Base-by-base conservation (phyloP, 257 asterid species). In the Parsonsia alboflavescens region DNA sequence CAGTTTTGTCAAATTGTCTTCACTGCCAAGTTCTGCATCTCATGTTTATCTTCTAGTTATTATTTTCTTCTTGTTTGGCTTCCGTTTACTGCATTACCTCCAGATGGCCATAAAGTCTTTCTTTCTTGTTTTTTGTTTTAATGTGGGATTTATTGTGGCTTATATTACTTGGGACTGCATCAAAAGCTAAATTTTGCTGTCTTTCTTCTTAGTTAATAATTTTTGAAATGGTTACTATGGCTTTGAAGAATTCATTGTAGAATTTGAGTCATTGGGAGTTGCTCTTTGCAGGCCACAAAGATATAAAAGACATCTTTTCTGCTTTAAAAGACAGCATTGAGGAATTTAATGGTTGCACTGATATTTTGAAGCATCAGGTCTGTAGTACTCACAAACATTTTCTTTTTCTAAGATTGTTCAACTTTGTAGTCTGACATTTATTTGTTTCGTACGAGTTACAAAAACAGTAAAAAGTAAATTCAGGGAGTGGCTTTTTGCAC, bases 321-420 rank as follows among this genome's bases (percentile, higher is more conserved):
- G 82, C 87, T 77, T 79, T 95, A 71, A 95, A 83, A 86, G 99
- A 88, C 79, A 82, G 91, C 72, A 86, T 88, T 7, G 80, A 56
- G 67, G 96, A 93, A 76, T 81, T 72, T 80, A 78, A 70, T 77
- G 89, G 76, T 73, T 77, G 88, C 84, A 79, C 71, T 6, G 92
- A 88, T 71, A 75, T 83, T 70, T 70, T 78, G 83, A 88, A 86
- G 78, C 90, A 83, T 76, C 99, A 95, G 99, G 98, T 92, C 69
- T 78, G 74, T 73, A 41, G n/a, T 22, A 46, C 41, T 22, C 13
- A 66, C 70, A 66, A 33, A 16, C 24, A 15, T 66, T 22, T 5
- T 28, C n/a, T n/a, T 4, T 33, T 68, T 62, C 44, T 59, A 46
- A 52, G 21, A 69, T 49, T 26, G 36, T 22, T 64, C n/a, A 36